Conservation (phyloP, 2,329 filamentous ascomycete species). For the Dactylellina leptospora region DNA sequence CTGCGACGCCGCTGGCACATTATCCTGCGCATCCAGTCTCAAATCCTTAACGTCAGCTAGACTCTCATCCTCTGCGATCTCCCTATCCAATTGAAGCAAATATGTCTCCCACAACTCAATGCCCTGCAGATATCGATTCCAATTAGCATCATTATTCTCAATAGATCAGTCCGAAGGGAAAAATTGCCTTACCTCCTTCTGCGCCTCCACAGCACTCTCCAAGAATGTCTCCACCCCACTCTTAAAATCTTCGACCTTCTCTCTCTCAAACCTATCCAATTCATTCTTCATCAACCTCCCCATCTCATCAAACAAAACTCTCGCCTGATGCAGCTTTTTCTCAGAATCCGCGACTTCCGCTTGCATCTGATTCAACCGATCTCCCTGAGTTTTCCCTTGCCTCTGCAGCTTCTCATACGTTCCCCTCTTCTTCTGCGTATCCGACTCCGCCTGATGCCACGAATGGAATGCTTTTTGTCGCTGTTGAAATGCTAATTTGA, state of each 20-base stretch:
- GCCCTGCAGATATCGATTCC: constrained; percentile 62
- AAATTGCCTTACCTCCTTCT: constrained; percentile 81
- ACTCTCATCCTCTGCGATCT: constrained; percentile 76
- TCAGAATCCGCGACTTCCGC: constrained; percentile 96
- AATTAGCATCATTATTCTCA: neutral
- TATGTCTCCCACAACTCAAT: constrained; percentile 98
- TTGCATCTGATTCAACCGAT: constrained; percentile 88
- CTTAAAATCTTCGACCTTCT: constrained; percentile 99
- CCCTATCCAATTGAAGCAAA: constrained; percentile 91
- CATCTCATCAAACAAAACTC: constrained; percentile 96
- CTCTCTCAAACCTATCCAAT: constrained; percentile 90
- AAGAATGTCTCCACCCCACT: constrained; percentile 96
- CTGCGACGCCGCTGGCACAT: constrained; percentile 20
- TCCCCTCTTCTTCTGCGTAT: constrained; percentile 83
- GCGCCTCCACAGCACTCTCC: constrained; percentile 94
- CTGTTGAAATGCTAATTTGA: constrained; percentile 91
- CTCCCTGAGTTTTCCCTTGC: constrained; percentile 94
- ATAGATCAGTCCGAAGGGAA: neutral
- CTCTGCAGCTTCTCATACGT: constrained; percentile 93
- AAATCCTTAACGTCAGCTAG: constrained; percentile 34
- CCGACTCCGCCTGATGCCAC: constrained; percentile 90
- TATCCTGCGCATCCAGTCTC: constrained; percentile 41
- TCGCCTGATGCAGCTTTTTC: constrained; percentile 86
- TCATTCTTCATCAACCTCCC: constrained; percentile 89
- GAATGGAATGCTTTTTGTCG: constrained; percentile 94